phyloP scores from a whole-genome alignment of 345 rosid species.

The Gossypium ekmanianum region DNA sequence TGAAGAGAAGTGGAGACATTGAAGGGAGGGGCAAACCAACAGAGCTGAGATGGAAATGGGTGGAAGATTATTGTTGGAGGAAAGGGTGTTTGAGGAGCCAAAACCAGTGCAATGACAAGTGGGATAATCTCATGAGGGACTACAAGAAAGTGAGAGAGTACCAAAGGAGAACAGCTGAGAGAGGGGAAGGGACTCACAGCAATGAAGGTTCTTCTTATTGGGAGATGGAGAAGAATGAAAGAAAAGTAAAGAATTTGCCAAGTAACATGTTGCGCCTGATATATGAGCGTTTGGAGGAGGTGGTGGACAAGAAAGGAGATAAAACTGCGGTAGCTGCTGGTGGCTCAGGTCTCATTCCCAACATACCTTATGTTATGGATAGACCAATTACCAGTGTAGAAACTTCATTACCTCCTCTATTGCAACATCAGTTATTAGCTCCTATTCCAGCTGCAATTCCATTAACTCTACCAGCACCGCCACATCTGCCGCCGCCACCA shows the following conservation, averaged over 20 bases:
- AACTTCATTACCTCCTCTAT: slow-evolving; percentile 28
- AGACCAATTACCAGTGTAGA: slow-evolving; percentile 24
- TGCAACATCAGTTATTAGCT: slow-evolving; percentile 31
- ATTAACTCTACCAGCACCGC: slow-evolving; percentile 26
- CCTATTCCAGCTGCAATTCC: slow-evolving; percentile 20
- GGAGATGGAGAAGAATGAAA: slow-evolving; percentile 75
- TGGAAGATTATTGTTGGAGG: slow-evolving; percentile 85
- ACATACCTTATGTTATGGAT: slow-evolving; percentile 19
- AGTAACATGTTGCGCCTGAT: slow-evolving; percentile 64
- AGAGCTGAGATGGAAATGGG: slow-evolving; percentile 95
- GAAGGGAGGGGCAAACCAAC: slow-evolving; percentile 49
- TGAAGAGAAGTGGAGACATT: slow-evolving; percentile 48
- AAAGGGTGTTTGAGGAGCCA: slow-evolving; percentile 76
- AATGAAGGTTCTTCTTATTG: slow-evolving; percentile 54
- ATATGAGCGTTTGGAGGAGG: slow-evolving; percentile 62
- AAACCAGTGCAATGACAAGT: slow-evolving; percentile 94
- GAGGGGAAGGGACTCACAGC: slow-evolving; percentile 18
- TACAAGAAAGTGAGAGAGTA: slow-evolving; percentile 83
- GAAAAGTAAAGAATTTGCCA: slow-evolving; percentile 77
- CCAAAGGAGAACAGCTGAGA: slow-evolving; percentile 37
- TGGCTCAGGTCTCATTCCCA: slow-evolving; percentile 20
- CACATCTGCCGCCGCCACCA: neutral
- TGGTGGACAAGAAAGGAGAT: slow-evolving; percentile 54
- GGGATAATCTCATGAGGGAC: slow-evolving; percentile 96
- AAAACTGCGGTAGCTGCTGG: slow-evolving; percentile 18